These are phyloP conservation scores for Colletotrichum sp. DNA, from an alignment of 2,329 filamentous ascomycete genomes.

Conservation along the genomic window DNA sequence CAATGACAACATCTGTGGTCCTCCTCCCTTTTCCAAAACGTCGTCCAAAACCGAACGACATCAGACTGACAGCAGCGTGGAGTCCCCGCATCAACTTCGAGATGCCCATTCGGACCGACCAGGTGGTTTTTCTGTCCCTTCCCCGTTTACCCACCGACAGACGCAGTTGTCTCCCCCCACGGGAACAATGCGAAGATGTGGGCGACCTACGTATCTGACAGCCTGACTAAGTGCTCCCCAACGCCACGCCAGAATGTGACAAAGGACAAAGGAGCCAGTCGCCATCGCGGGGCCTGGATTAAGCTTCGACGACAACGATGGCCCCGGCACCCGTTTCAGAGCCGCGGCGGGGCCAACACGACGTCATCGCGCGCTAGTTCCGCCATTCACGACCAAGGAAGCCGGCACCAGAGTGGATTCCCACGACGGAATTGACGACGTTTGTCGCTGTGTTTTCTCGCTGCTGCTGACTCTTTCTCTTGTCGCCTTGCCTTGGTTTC, in stretches of 20 bases:
- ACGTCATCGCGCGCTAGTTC: constrained; percentile 7
- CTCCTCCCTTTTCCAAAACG: background rate
- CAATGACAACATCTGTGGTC: background rate
- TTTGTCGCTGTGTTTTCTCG: background rate
- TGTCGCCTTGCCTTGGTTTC: background rate
- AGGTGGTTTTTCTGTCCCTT: background rate
- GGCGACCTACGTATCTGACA: background rate
- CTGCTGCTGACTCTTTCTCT: background rate
- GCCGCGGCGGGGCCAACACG: background rate
- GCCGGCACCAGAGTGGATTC: background rate
- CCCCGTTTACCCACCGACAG: background rate
- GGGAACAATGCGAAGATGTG: background rate
- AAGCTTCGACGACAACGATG: constrained; percentile 11
- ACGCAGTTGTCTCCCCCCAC: background rate
- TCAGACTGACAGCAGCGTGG: constrained; percentile 12
- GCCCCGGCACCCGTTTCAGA: constrained; percentile 14
- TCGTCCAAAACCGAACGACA: background rate
- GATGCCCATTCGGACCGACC: constrained; percentile 10
- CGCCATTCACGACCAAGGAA: background rate
- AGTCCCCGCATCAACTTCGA: constrained; percentile 5
- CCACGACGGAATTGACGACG: background rate
- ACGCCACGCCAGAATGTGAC: background rate
- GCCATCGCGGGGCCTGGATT: background rate
- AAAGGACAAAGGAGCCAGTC: background rate
- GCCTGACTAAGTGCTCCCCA: background rate